Percentiles rank a stretch among this genome's conserved stretches.
Evolutionary conservation across 148 eudicot species (phyloP).

Genomic region (Beta vulgaris): DNA sequence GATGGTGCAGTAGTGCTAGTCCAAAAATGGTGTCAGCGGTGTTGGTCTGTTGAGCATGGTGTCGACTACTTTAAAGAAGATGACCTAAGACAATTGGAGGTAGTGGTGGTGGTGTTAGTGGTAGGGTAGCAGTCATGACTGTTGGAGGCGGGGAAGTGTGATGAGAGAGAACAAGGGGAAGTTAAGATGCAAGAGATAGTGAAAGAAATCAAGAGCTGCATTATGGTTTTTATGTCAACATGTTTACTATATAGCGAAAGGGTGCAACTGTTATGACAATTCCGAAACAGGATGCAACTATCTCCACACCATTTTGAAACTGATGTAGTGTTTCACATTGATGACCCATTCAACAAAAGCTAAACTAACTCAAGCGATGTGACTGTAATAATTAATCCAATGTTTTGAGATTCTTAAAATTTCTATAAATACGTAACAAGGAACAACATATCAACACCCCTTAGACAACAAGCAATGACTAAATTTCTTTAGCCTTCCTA

Average conservation of each 20-base stretch:
- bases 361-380: not conserved
- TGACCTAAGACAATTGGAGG: not conserved
- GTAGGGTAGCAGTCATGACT: not conserved
- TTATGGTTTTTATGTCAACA: not conserved
- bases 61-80: not conserved
- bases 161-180: not conserved
- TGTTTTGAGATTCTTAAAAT: not conserved
- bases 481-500: conserved; percentile 1
- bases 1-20: not conserved
- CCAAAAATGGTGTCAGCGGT: not conserved
- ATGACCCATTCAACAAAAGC: not conserved
- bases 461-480: not conserved
- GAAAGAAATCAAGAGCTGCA: not conserved
- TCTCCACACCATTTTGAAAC: not conserved
- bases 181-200: not conserved
- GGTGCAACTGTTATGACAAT: not conserved
- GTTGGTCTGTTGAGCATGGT: not conserved
- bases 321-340: not conserved
- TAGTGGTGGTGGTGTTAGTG: not conserved
- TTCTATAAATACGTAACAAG: not conserved
- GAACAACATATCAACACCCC: not conserved
- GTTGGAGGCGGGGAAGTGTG: not conserved
- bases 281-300: not conserved
- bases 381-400: not conserved
- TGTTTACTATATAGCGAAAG: not conserved